phyloP scores from a whole-genome alignment of 768 basidiomycete species.

The Tephrocybe sp. region DNA sequence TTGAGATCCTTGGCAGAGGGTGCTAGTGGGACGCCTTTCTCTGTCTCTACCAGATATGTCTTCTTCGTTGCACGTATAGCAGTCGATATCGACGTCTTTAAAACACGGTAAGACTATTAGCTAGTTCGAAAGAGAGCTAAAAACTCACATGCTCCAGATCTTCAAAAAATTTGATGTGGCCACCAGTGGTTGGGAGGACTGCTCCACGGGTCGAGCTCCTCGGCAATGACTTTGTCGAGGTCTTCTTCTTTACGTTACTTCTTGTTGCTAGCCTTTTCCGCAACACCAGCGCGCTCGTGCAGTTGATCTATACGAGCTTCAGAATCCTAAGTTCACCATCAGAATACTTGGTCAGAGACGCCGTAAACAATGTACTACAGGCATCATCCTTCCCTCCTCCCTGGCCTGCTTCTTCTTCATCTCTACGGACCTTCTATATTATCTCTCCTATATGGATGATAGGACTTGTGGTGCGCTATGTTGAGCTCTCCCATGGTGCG shows the following conservation, averaged over 20 bases:
- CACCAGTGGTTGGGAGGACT: slow-evolving; percentile 46
- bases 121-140: no score
- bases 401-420: slow-evolving; percentile 86
- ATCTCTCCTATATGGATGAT: slow-evolving; percentile 83
- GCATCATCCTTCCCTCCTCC: slow-evolving; percentile 69
- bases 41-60: slow-evolving; percentile 47
- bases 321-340: slow-evolving; percentile 55
- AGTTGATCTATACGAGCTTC: slow-evolving; percentile 74
- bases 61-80: slow-evolving; percentile 53
- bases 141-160: slow-evolving; percentile 69
- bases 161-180: slow-evolving; percentile 84
- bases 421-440: slow-evolving; percentile 75
- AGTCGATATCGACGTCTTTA: slow-evolving; percentile 48
- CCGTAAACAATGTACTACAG: slow-evolving; percentile 58
- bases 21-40: slow-evolving; percentile 73
- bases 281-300: slow-evolving; percentile 58
- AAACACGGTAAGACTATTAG: neutral
- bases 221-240: slow-evolving; percentile 34
- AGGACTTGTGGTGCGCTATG: slow-evolving; percentile 90
- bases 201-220: slow-evolving; percentile 33
- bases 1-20: slow-evolving; percentile 76
- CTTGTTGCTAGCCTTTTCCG: slow-evolving; percentile 25
- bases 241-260: slow-evolving; percentile 38
- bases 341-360: slow-evolving; percentile 11
- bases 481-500: slow-evolving; percentile 79